Evolutionary conservation across 2,329 filamentous ascomycete genomes (phyloP).

Genomic region (Fonsecaea monophora): DNA sequence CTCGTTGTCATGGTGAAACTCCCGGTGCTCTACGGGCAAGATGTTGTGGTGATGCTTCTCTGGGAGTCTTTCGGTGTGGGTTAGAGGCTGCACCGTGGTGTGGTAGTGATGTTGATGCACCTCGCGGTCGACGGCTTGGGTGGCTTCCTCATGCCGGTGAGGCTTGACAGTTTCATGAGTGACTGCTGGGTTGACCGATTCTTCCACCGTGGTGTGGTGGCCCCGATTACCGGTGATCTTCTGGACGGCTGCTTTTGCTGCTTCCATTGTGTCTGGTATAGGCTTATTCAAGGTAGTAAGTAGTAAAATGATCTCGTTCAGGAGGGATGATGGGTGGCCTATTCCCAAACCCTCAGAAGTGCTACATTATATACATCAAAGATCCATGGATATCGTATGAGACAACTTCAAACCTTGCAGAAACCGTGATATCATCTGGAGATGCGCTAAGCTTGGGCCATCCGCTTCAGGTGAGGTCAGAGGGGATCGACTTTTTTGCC

Average conservation of each 20-base stretch:
- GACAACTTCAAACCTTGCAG: conserved; percentile 3
- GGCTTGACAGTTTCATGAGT: conserved; percentile 66
- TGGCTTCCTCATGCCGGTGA: conserved; percentile 67
- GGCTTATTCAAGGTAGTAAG: background rate
- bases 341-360: background rate
- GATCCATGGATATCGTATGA: background rate
- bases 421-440: conserved; percentile 17
- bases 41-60: conserved; percentile 69
- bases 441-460: conserved; percentile 9
- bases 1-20: conserved; percentile 67
- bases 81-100: conserved; percentile 70
- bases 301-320: background rate
- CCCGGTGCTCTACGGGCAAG: conserved; percentile 64
- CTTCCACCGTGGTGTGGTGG: conserved; percentile 73
- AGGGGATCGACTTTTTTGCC: background rate
- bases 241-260: conserved; percentile 67
- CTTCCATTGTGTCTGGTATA: conserved; percentile 61
- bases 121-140: conserved; percentile 70
- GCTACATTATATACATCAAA: background rate
- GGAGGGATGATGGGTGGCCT: too few relatives aligned
- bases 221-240: conserved; percentile 68
- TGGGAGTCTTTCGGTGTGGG: conserved; percentile 62
- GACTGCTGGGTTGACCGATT: conserved; percentile 67
- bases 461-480: conserved; percentile 13
- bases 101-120: conserved; percentile 76